A percentile compares a stretch with the other conserved stretches of the same genome.
Conservation (phyloP, 306 rosid species). For the Arachis hypogaea region DNA sequence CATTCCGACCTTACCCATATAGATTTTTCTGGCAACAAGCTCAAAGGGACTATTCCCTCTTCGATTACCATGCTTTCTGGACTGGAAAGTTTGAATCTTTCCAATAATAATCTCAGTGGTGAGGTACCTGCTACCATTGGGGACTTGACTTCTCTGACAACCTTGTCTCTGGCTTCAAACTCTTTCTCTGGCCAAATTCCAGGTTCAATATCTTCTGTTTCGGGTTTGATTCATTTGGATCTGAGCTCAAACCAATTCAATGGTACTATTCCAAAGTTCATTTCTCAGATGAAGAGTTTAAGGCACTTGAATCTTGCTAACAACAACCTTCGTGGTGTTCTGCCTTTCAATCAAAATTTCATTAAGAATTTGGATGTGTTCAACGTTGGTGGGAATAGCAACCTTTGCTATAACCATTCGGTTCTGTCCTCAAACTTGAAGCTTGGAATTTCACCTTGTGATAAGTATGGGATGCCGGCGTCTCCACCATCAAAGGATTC, state of each 20-base stretch:
- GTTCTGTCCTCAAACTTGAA: constrained; percentile 74
- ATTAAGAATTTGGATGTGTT: constrained; percentile 57
- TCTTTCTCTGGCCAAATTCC: constrained; percentile 79
- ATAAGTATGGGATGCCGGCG: constrained; percentile 79
- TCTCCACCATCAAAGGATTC: constrained; percentile 68
- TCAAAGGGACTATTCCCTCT: constrained; percentile 66
- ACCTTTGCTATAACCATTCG: constrained; percentile 79
- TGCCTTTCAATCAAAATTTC: constrained; percentile 75
- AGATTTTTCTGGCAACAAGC: constrained; percentile 75
- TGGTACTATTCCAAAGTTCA: constrained; percentile 82
- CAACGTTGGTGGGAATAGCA: constrained; percentile 68
- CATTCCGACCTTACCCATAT: constrained; percentile 70
- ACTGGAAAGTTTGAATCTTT: constrained; percentile 65
- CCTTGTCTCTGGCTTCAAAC: constrained; percentile 71
- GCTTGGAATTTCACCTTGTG: constrained; percentile 92
- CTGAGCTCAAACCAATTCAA: constrained; percentile 90
- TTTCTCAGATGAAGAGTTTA: constrained; percentile 67
- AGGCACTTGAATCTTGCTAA: constrained; percentile 80
- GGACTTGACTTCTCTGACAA: constrained; percentile 64
- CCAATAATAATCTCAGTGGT: constrained; percentile 61
- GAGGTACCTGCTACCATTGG: constrained; percentile 76
- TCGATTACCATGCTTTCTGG: constrained; percentile 67
- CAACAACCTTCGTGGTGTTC: constrained; percentile 70
- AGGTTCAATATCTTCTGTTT: constrained; percentile 70
- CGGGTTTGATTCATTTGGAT: constrained; percentile 72